phyloP scores from a whole-genome alignment of 2,329 filamentous ascomycete genomes.

The Scytalidium lignicola region DNA sequence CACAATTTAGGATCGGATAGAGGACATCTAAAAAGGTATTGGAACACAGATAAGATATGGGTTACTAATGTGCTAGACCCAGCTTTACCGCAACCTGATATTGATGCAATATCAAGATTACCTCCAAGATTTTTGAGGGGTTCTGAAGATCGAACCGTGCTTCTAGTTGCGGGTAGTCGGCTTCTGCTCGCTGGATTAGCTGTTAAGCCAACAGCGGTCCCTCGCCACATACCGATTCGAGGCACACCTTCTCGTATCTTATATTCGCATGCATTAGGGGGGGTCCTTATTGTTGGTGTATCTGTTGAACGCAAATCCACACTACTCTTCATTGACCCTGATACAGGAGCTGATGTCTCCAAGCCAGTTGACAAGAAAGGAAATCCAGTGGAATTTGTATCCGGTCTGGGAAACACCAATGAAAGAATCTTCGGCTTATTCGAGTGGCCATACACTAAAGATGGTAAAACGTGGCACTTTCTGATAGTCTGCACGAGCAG shows the following conservation, averaged over 20 bases:
- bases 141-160: slow-evolving; percentile 32
- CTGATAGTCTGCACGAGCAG: slow-evolving; percentile 54
- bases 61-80: slow-evolving; percentile 44
- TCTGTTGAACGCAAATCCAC: slow-evolving; percentile 38
- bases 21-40: background rate
- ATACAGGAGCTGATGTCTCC: slow-evolving; percentile 48
- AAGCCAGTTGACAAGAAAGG: slow-evolving; percentile 37
- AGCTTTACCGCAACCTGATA: slow-evolving; percentile 39
- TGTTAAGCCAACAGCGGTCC: slow-evolving; percentile 39
- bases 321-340: slow-evolving; percentile 51
- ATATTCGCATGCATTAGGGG: slow-evolving; percentile 46
- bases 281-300: slow-evolving; percentile 48
- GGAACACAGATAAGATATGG: slow-evolving; percentile 37
- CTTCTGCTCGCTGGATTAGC: slow-evolving; percentile 51
- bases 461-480: slow-evolving; percentile 55
- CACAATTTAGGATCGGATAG: background rate
- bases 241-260: slow-evolving; percentile 39
- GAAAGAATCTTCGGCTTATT: slow-evolving; percentile 56
- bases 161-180: slow-evolving; percentile 44
- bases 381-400: slow-evolving; percentile 42
- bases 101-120: slow-evolving; percentile 44
- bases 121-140: slow-evolving; percentile 22
- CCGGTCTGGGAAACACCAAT: slow-evolving; percentile 49
- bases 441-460: slow-evolving; percentile 58
- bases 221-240: slow-evolving; percentile 41